phyloP scores from a whole-genome alignment of 129 eudicot species.

The Flaveria brownii region DNA sequence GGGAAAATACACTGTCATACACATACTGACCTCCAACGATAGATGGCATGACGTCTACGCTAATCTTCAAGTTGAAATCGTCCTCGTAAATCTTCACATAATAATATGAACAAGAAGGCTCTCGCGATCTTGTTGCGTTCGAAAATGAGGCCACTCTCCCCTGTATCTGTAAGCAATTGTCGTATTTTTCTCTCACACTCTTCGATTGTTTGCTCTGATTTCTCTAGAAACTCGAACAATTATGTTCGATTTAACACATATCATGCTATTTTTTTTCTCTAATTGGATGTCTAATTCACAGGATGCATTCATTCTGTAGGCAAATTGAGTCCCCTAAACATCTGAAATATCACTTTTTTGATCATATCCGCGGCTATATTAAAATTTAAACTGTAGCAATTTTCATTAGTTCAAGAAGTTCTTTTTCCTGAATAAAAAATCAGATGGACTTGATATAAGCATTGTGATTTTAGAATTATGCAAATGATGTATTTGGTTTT shows the following conservation, averaged over 20 bases:
- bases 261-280: too few species aligned
- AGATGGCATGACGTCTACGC: conserved; percentile 3
- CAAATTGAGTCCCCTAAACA: background rate
- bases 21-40: background rate
- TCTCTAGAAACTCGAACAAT: background rate
- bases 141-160: conserved; percentile 74
- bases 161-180: conserved; percentile 50
- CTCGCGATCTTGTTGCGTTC: conserved; percentile 83
- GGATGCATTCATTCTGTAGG: conserved; percentile 2
- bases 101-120: conserved; percentile 76
- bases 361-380: background rate
- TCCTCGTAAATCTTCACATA: conserved; percentile 1
- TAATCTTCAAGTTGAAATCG: background rate
- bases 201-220: conserved; percentile 8
- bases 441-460: background rate
- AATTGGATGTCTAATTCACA: background rate
- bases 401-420: conserved; percentile 1
- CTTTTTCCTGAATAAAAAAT: background rate
- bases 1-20: too few species aligned
- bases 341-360: background rate
- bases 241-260: background rate
- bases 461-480: background rate
- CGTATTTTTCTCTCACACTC: background rate
- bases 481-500: background rate
- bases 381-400: background rate